Evolutionary conservation across 1,284 basidiomycete species (phyloP).

Genomic region (Cystobasidium pallidum): DNA sequence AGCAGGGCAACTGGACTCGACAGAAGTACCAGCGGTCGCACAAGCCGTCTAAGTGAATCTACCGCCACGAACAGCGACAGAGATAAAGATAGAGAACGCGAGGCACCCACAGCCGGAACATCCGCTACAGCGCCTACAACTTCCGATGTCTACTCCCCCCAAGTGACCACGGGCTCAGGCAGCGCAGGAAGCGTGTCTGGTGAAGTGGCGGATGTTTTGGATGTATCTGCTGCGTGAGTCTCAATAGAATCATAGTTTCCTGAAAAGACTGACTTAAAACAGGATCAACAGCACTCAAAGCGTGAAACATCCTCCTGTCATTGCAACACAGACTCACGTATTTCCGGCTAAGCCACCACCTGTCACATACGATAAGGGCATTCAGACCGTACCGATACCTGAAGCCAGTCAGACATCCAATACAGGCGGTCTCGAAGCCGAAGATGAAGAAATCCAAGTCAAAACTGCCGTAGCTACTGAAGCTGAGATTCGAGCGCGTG

Average conservation of each 20-base stretch:
- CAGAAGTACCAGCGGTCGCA: constrained; percentile 32
- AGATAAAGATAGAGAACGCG: constrained; percentile 26
- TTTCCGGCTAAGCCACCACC: constrained; percentile 30
- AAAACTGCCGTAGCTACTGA: constrained; percentile 62
- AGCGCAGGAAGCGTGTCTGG: constrained; percentile 39
- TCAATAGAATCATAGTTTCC: neutral
- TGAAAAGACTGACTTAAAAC: neutral
- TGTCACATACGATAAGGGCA: constrained; percentile 54
- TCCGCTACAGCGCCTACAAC: neutral
- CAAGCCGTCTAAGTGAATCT: constrained; percentile 36
- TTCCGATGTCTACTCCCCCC: neutral
- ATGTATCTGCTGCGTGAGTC: constrained; percentile 4
- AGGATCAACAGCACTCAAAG: neutral
- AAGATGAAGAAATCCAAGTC: constrained; percentile 54
- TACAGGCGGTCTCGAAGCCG: constrained; percentile 59
- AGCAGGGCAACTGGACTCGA: constrained; percentile 12
- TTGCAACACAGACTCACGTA: neutral
- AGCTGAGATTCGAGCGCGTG: constrained; percentile 71
- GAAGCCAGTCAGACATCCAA: neutral
- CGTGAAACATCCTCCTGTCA: neutral
- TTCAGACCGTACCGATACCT: constrained; percentile 67
- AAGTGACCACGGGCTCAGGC: constrained; percentile 26
- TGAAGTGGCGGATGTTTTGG: constrained; percentile 28
- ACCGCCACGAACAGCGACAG: constrained; percentile 37
- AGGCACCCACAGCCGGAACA: neutral